Evolutionary conservation across 169 alveolate species (phyloP).

Genomic region (Babesia bovis): DNA sequence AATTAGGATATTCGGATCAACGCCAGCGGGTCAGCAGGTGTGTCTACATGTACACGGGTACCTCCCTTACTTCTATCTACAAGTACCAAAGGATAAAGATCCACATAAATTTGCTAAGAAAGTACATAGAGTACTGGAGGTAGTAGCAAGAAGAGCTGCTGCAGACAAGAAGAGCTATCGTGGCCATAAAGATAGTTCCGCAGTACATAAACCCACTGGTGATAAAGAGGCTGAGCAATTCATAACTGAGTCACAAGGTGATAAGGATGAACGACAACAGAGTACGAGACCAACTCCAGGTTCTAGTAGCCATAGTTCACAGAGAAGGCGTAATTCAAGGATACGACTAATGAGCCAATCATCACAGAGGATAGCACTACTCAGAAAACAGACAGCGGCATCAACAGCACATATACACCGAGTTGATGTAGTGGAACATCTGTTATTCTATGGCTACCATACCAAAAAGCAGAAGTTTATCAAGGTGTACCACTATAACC

Average conservation of each 20-base stretch:
- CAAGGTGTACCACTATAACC: slow-evolving; percentile 38
- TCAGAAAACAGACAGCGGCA: slow-evolving; percentile 4
- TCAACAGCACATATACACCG: slow-evolving; percentile 15
- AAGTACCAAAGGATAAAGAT: slow-evolving; percentile 8
- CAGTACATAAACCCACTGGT: not conserved
- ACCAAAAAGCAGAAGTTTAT: slow-evolving; percentile 10
- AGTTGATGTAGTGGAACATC: slow-evolving; percentile 28
- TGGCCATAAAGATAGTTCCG: not conserved
- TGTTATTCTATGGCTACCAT: slow-evolving; percentile 27
- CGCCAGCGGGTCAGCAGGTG: slow-evolving; percentile 23
- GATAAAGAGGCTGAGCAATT: not conserved
- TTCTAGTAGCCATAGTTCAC: not conserved
- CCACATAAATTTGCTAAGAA: slow-evolving; percentile 1
- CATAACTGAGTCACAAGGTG: not conserved
- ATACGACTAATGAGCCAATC: slow-evolving; percentile 10
- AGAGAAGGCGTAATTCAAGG: not conserved
- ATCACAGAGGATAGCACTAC: not conserved
- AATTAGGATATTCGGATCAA: slow-evolving; percentile 31
- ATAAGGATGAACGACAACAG: not conserved
- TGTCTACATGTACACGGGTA: slow-evolving; percentile 31
- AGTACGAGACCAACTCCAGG: not conserved
- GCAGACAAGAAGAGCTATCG: not conserved
- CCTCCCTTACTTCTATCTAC: slow-evolving; percentile 34
- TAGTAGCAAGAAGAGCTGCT: slow-evolving; percentile 2
- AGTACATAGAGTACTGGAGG: slow-evolving; percentile 17